Base-by-base conservation (phyloP, 1,284 basidiomycete genomes). In the Pseudozyma sp. region DNA sequence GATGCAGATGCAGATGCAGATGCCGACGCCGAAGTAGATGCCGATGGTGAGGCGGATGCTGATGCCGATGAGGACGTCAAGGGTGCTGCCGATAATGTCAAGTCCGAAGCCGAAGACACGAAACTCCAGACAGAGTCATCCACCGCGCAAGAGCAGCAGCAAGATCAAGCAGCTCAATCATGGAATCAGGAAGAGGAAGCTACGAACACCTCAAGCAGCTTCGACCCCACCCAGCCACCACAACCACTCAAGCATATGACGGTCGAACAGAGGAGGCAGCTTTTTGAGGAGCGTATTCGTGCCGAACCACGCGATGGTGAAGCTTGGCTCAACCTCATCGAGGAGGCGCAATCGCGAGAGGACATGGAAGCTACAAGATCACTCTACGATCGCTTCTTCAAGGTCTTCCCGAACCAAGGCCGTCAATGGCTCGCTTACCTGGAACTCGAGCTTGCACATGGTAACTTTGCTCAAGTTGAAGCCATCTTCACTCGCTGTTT, bases 401-500 rank as follows among this genome's bases (percentile, higher is more conserved):
- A 89, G 70, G 89, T 89, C 57, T 94, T 92, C 82, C 92, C 92
- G 14, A 92, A 93, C 85, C 74, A 86, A 82, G 80, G 85, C 10
- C 76, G 81, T 16, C 86, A 87, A 72, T 87, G 86, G 86, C 85
- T 86, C 48, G 78, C 78, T 31, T 95, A 94, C 83, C 90, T 91
- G 81, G 90, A 90, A 62, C 91, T 94, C 80, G 93, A 92, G 78
- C 86, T 94, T 81, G 86, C 88, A 19, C 88, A 89, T 21, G 92
- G 92, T 84, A 88, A 89, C 70, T 90, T 90, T 80, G 92, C 64
- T 19, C 73, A 79, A 42, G 83, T 83, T 11, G 82, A 84, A 45
- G 69, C 64, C 13, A 80, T 84, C 91, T 95, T 96, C 87, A 91
- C 91, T 78, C 89, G 90, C 54, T 95, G 92, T 85, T 86, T 96